Percentiles rank a stretch among this genome's conserved stretches.
phyloP scores from a whole-genome alignment of 306 rosid genomes.

The Vigna reflexopilosa region DNA sequence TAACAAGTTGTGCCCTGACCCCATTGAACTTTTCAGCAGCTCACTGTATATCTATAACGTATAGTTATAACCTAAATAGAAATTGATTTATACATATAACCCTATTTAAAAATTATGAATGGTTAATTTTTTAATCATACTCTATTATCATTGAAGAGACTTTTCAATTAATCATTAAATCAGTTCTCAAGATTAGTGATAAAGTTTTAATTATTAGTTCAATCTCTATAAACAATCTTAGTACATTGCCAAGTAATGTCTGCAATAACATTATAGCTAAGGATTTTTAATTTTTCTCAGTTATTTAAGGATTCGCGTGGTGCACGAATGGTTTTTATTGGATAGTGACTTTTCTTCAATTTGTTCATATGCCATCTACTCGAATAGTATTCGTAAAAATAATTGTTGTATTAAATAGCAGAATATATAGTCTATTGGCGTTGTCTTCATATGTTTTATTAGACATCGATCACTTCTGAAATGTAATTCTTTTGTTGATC shows the following conservation, averaged over 20 bases:
- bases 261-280: conserved; percentile 2
- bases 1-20: neutral
- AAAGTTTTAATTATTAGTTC: no score
- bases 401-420: neutral
- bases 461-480: neutral
- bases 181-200: no score
- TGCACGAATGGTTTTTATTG: neutral
- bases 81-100: no score
- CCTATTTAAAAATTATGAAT: no score
- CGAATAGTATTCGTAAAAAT: neutral
- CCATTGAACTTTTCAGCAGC: neutral
- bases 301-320: neutral
- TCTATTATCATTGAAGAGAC: no score
- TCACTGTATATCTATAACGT: neutral
- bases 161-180: no score
- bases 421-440: neutral
- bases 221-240: no score
- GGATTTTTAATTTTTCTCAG: neutral
- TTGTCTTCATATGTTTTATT: neutral
- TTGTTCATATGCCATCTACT: neutral
- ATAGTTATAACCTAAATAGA: no score
- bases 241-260: neutral
- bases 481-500: neutral
- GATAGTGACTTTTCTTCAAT: neutral
- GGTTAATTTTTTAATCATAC: no score